Evolutionary conservation across 306 rosid genomes (phyloP).

Genomic region (Fragaria nilgerrensis): DNA sequence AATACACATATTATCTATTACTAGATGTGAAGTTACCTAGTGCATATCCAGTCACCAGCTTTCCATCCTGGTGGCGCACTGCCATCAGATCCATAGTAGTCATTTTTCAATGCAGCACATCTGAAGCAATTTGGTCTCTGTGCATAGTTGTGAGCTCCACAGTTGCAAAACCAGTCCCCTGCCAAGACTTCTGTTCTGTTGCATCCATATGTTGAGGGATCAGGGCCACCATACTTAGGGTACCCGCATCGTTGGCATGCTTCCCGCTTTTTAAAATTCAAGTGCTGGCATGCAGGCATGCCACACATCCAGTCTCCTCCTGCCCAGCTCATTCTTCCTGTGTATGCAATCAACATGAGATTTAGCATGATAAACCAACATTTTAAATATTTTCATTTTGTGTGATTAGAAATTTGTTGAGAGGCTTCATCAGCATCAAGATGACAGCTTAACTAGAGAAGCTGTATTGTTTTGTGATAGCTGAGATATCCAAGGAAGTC

Average conservation of each 20-base stretch:
- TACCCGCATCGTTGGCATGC: conserved; percentile 77
- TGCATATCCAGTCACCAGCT: conserved; percentile 91
- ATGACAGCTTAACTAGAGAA: not conserved
- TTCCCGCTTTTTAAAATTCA: conserved; percentile 83
- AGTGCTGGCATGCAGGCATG: conserved; percentile 86
- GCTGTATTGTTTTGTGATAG: not conserved
- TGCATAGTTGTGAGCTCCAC: conserved; percentile 94
- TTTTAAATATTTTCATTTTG: not conserved
- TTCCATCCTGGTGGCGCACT: conserved; percentile 93
- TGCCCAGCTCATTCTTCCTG: conserved; percentile 74
- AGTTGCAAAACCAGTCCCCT: conserved; percentile 94
- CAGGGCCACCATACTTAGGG: conserved; percentile 92
- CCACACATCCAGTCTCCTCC: conserved; percentile 98
- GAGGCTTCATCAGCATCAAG: not conserved
- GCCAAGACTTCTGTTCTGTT: conserved; percentile 72
- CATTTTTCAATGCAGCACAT: conserved; percentile 62
- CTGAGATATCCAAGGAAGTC: not conserved
- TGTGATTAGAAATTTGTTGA: not conserved
- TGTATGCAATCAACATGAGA: not conserved
- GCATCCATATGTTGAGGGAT: conserved; percentile 64
- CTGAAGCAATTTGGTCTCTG: conserved; percentile 70
- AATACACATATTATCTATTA: not conserved
- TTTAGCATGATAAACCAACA: conserved; percentile 3
- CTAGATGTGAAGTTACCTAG: conserved; percentile 49
- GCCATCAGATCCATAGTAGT: conserved; percentile 41